Evolutionary conservation across 1,284 basidiomycete genomes (phyloP).

Genomic region (Marasmius sp.): DNA sequence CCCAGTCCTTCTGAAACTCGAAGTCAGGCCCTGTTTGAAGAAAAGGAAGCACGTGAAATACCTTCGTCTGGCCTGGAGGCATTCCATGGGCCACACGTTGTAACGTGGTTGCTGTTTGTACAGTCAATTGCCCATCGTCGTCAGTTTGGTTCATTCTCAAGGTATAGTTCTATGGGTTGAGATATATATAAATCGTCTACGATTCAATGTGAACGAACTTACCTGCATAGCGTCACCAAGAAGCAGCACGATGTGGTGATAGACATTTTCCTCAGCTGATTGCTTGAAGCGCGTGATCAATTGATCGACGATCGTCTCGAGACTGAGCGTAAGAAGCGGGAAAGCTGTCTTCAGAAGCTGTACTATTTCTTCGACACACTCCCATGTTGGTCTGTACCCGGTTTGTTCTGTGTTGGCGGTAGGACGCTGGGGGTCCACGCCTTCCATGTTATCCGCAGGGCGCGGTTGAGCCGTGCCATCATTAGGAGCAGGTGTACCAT

Average conservation of each 20-base stretch:
- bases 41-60: conserved; percentile 22
- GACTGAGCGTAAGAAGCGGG: conserved; percentile 90
- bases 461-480: not conserved
- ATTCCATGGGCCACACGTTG: conserved; percentile 74
- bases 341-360: conserved; percentile 96
- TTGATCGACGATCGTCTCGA: conserved; percentile 98
- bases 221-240: conserved; percentile 75
- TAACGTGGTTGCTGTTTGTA: conserved; percentile 61
- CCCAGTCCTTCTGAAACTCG: conserved; percentile 75
- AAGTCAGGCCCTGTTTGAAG: not conserved
- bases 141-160: conserved; percentile 63
- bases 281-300: conserved; percentile 92
- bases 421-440: conserved; percentile 9
- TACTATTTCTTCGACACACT: conserved; percentile 93
- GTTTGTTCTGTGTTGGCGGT: conserved; percentile 26
- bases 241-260: conserved; percentile 87
- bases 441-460: not conserved
- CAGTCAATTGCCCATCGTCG: conserved; percentile 77
- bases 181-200: conserved; percentile 9
- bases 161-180: conserved; percentile 61
- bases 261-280: conserved; percentile 91
- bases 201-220: conserved; percentile 15
- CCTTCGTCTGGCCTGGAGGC: conserved; percentile 58
- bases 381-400: conserved; percentile 74
- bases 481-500: conserved; percentile 1